These are phyloP conservation scores for Multifurca ochricompacta DNA, from an alignment of 768 basidiomycete genomes.

Conservation along the genomic window DNA sequence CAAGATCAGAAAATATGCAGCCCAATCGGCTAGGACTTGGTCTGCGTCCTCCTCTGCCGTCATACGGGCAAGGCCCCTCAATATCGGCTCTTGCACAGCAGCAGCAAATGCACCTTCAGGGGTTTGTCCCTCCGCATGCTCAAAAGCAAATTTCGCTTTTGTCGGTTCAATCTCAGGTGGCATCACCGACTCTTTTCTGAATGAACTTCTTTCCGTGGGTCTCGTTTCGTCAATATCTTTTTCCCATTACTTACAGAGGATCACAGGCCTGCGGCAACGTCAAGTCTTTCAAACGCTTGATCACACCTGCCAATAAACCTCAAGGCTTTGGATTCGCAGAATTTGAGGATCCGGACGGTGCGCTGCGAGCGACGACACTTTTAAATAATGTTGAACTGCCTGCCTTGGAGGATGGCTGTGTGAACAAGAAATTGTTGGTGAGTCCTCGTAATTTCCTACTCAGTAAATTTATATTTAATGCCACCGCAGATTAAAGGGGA, in stretches of 20 bases:
- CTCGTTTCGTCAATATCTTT: not conserved
- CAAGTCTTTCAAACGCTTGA: conserved; percentile 85
- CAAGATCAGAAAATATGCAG: conserved; percentile 40
- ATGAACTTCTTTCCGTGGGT: conserved; percentile 65
- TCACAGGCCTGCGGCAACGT: conserved; percentile 81
- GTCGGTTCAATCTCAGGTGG: conserved; percentile 95
- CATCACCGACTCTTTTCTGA: conserved; percentile 76
- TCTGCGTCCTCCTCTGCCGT: conserved; percentile 79
- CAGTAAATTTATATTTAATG: conserved; percentile 26
- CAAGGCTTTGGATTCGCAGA: conserved; percentile 98
- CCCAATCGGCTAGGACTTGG: conserved; percentile 72
- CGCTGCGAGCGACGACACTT: conserved; percentile 64
- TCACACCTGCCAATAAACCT: conserved; percentile 87
- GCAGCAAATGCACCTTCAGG: conserved; percentile 53
- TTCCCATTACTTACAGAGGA: not conserved
- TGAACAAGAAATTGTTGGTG: conserved; percentile 62
- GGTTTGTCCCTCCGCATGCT: conserved; percentile 56
- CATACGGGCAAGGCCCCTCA: conserved; percentile 87
- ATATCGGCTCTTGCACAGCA: conserved; percentile 86
- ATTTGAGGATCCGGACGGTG: conserved; percentile 88
- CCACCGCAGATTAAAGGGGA: conserved; percentile 85
- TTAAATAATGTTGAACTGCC: conserved; percentile 59
- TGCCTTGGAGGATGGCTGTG: conserved; percentile 50
- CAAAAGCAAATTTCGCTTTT: conserved; percentile 75
- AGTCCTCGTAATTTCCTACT: conserved; percentile 30